Percentiles rank a stretch among this genome's conserved stretches.
These are phyloP conservation scores for Raddia guianensis DNA, from an alignment of 176 grass and related monocot species.

Conservation along the genomic window DNA sequence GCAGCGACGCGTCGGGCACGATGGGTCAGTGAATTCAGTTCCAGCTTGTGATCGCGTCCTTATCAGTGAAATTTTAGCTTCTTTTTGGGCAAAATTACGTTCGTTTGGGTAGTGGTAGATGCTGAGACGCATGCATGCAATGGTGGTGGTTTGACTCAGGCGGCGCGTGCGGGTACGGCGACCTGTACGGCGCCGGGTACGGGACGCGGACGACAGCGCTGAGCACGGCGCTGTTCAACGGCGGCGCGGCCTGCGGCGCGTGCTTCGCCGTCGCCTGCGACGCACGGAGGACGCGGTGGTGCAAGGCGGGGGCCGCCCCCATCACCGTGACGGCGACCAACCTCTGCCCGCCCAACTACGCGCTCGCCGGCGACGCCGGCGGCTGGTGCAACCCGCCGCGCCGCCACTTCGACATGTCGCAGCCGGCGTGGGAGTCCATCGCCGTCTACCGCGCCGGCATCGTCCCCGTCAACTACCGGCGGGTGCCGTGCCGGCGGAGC, in stretches of 20 bases:
- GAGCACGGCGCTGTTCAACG: constrained; percentile 57
- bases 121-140: neutral
- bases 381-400: constrained; percentile 83
- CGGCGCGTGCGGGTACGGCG: constrained; percentile 74
- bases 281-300: constrained; percentile 27
- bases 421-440: constrained; percentile 78
- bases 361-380: constrained; percentile 44
- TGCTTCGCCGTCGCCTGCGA: constrained; percentile 54
- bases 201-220: constrained; percentile 44
- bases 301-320: constrained; percentile 26
- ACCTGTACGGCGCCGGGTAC: constrained; percentile 67
- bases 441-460: constrained; percentile 68
- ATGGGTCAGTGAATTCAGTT: constrained; percentile 18
- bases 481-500: constrained; percentile 44
- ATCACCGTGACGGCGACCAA: constrained; percentile 57
- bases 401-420: constrained; percentile 79
- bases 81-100: neutral
- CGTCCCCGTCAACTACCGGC: constrained; percentile 58
- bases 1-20: constrained; percentile 49
- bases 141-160: constrained; percentile 23
- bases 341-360: constrained; percentile 70
- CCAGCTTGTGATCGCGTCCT: neutral
- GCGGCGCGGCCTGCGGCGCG: constrained; percentile 51
- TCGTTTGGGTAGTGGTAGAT: neutral
- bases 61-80: neutral